phyloP scores from a whole-genome alignment of 202 grass and related monocot genomes.

The Brachypodium distachyon region DNA sequence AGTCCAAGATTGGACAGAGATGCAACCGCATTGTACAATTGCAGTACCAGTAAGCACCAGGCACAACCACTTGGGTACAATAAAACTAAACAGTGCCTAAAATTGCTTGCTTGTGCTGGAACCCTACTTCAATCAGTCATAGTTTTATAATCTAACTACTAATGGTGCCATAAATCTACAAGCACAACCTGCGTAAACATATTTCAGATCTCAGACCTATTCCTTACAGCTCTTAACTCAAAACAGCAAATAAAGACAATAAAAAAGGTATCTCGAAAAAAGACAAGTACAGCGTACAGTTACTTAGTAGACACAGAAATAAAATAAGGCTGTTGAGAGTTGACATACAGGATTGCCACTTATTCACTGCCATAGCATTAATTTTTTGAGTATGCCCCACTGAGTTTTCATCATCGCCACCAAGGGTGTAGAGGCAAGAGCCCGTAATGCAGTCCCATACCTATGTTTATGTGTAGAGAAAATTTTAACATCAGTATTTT shows the following conservation, averaged over 20 bases:
- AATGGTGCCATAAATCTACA: not conserved
- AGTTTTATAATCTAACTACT: not conserved
- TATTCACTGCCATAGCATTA: slow-evolving; percentile 96
- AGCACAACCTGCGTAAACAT: not conserved
- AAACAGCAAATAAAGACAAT: not conserved
- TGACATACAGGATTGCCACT: slow-evolving; percentile 90
- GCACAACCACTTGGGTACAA: not conserved
- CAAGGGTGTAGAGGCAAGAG: slow-evolving; percentile 92
- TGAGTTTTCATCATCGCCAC: slow-evolving; percentile 53
- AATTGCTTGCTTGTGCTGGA: not conserved
- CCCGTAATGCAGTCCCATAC: slow-evolving; percentile 99
- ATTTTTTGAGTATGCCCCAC: slow-evolving; percentile 80
- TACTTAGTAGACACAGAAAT: not conserved
- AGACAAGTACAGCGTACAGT: not conserved
- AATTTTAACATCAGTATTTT: slow-evolving; percentile 13
- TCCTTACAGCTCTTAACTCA: not conserved
- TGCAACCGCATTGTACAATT: not conserved
- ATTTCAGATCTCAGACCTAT: not conserved
- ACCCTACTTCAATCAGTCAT: not conserved
- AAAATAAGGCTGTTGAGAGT: slow-evolving; percentile 7
- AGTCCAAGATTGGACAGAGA: not conserved
- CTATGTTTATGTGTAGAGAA: slow-evolving; percentile 38
- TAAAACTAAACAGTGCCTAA: not conserved
- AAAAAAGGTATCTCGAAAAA: not conserved
- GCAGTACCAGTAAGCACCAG: not conserved